Evolutionary conservation across 2,329 filamentous ascomycete species (phyloP).

Genomic region (Plectosphaerella plurivora): DNA sequence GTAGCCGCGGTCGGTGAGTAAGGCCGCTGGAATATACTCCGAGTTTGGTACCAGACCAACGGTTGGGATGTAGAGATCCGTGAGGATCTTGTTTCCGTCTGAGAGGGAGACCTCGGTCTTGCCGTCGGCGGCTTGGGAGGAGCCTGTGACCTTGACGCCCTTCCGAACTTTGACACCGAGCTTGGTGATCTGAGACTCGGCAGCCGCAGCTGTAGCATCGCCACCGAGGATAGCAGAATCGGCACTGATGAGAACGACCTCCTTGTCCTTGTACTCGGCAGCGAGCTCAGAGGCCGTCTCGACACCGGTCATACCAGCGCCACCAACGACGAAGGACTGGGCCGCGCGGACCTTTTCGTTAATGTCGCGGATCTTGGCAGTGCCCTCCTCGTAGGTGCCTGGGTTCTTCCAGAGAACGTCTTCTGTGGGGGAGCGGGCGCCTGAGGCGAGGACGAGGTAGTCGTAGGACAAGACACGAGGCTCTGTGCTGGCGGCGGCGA

Average conservation of each 20-base stretch:
- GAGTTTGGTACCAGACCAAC: constrained; percentile 52
- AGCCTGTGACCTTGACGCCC: constrained; percentile 32
- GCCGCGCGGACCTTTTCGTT: constrained; percentile 38
- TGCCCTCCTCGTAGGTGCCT: constrained; percentile 39
- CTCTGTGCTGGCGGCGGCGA: constrained; percentile 22
- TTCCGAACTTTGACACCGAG: constrained; percentile 46
- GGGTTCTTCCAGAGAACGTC: constrained; percentile 48
- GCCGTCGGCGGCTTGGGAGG: constrained; percentile 30
- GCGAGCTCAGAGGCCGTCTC: constrained; percentile 52
- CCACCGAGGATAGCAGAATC: constrained; percentile 36
- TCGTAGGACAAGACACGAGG: constrained; percentile 37
- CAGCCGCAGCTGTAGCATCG: constrained; percentile 36
- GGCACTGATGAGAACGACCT: constrained; percentile 42
- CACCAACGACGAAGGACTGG: constrained; percentile 50
- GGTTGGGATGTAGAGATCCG: constrained; percentile 54
- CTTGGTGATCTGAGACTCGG: constrained; percentile 44
- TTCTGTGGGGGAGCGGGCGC: constrained; percentile 36
- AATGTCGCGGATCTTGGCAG: constrained; percentile 33
- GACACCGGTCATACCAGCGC: constrained; percentile 51
- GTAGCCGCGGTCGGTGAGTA: constrained; percentile 39
- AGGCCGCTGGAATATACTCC: constrained; percentile 40
- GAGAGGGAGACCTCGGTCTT: constrained; percentile 44
- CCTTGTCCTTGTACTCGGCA: constrained; percentile 44
- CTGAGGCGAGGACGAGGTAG: constrained; percentile 55
- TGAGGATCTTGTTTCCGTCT: constrained; percentile 40